phyloP scores from a whole-genome alignment of 2,329 filamentous ascomycete species.

The Biscogniauxia sp. region DNA sequence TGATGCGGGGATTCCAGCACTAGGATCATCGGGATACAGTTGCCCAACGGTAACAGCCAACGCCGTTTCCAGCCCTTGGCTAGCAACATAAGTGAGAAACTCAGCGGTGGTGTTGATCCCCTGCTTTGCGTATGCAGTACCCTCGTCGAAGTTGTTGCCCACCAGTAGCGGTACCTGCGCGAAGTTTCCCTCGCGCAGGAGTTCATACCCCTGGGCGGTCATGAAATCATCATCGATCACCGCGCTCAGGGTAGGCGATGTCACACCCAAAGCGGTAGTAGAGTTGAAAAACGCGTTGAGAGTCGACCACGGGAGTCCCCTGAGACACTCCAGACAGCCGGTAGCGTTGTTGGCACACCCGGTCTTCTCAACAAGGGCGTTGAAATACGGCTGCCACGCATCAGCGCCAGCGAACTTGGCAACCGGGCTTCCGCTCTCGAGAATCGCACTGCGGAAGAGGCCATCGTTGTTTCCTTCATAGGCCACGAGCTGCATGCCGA shows the following conservation, averaged over 20 bases:
- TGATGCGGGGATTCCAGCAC: constrained; percentile 9
- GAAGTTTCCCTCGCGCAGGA: constrained; percentile 30
- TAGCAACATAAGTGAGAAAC: constrained; percentile 41
- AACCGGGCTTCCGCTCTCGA: constrained; percentile 41
- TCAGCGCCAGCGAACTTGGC: not conserved
- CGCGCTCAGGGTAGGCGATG: constrained; percentile 17
- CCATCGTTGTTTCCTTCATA: constrained; percentile 52
- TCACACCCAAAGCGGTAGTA: constrained; percentile 1
- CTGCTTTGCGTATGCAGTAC: constrained; percentile 49
- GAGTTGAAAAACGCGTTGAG: constrained; percentile 32
- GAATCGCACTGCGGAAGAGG: constrained; percentile 53
- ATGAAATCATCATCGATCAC: constrained; percentile 41
- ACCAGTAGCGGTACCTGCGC: constrained; percentile 33
- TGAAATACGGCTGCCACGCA: constrained; percentile 29
- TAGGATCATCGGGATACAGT: constrained; percentile 12
- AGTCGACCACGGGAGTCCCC: constrained; percentile 30
- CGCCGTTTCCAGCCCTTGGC: not conserved
- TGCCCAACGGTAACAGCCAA: not conserved
- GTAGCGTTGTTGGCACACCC: constrained; percentile 21
- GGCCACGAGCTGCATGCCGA: constrained; percentile 49
- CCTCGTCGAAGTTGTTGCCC: constrained; percentile 36
- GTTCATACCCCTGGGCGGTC: constrained; percentile 32
- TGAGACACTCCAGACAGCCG: constrained; percentile 32
- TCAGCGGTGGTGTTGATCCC: constrained; percentile 55
- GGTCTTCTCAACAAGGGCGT: constrained; percentile 25